Percentiles rank a stretch among this genome's conserved stretches.
Conservation (phyloP, 305 asterid genomes). For the Stenogyne calaminthoides region DNA sequence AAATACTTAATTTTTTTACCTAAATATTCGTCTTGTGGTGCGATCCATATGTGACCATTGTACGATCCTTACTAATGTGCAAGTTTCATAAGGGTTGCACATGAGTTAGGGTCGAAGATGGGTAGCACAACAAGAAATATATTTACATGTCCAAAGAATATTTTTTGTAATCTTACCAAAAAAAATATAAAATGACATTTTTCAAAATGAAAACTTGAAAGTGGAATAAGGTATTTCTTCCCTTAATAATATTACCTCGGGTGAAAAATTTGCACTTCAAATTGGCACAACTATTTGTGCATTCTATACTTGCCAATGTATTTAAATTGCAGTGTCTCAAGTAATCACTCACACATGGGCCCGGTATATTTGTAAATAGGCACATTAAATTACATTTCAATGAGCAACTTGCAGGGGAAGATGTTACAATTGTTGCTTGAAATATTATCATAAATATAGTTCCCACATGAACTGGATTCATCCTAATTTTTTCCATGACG, state of each 20-base stretch:
- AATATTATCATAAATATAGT: background rate
- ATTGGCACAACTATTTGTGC: background rate
- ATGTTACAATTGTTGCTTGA: background rate
- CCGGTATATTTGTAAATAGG: background rate
- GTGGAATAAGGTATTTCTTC: too few relatives aligned
- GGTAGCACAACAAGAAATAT: too few relatives aligned
- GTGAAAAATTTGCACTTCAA: background rate
- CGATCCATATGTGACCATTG: too few relatives aligned
- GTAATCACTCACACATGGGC: background rate
- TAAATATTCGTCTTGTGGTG: too few relatives aligned
- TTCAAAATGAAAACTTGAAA: too few relatives aligned
- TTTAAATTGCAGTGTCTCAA: background rate
- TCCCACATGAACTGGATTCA: background rate
- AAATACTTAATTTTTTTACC: too few relatives aligned
- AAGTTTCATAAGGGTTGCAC: too few relatives aligned
- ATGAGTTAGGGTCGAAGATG: too few relatives aligned
- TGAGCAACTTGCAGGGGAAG: background rate
- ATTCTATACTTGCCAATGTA: background rate
- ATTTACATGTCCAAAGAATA: too few relatives aligned
- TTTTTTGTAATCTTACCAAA: too few relatives aligned
- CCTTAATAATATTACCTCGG: background rate
- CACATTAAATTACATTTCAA: background rate
- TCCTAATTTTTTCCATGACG: background rate
- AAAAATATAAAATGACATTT: too few relatives aligned
- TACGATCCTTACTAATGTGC: too few relatives aligned